Evolutionary conservation across 2,329 filamentous ascomycete species (phyloP).

Genomic region (Fonsecaea monophora): DNA sequence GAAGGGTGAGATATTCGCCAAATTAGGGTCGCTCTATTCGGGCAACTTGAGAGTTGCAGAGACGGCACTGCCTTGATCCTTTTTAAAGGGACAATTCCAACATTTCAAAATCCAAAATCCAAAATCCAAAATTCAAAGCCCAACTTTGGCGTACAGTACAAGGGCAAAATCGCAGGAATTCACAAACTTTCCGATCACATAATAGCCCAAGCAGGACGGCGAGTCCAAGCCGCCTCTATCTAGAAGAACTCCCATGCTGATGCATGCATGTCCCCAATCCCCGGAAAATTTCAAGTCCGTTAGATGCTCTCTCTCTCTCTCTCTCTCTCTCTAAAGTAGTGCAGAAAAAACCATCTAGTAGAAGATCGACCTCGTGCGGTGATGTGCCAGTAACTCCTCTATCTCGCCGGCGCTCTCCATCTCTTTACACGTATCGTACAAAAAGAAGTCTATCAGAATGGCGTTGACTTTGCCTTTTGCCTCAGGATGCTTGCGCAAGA

Average conservation of each 20-base stretch:
- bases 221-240: neutral
- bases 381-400: constrained; percentile 52
- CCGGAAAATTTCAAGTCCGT: neutral
- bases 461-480: constrained; percentile 68
- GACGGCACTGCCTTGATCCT: neutral
- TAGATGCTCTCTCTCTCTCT: neutral
- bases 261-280: neutral
- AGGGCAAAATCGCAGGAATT: neutral
- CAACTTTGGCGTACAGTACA: neutral
- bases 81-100: neutral
- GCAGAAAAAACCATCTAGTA: constrained; percentile 26
- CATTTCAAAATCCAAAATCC: neutral
- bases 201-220: neutral
- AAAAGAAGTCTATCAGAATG: constrained; percentile 93
- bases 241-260: constrained; percentile 3
- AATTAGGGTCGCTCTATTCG: neutral
- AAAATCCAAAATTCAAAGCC: neutral
- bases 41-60: neutral
- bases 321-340: neutral
- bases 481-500: constrained; percentile 70
- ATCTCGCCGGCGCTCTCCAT: constrained; percentile 62
- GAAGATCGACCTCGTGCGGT: constrained; percentile 40
- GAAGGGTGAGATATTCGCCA: neutral
- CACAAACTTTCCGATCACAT: neutral
- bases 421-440: constrained; percentile 94